Evolutionary conservation across 805 yeast genomes (phyloP), one percentile per base, ranked within the genome.

Genomic region (Millerago galiae): DNA sequence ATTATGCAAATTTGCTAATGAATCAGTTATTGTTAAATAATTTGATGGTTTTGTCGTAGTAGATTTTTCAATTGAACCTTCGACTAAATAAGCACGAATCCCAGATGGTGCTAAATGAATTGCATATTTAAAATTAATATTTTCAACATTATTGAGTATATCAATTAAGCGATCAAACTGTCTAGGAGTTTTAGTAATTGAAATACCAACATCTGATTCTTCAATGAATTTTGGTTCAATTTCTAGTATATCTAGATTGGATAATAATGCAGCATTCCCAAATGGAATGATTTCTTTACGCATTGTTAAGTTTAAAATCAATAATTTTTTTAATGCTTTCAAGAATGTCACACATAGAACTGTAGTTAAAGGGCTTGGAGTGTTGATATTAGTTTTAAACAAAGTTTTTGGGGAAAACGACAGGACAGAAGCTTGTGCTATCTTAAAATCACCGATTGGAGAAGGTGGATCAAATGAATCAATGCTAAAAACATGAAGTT

Each of bases 31-130:
- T 8, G 58, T 55, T 11, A 58, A 60, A 4, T 63, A 60, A 49
- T 74, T 72, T 10, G 60, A 51, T 0, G 81, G 79, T 6, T 71
- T 65, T 10, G 60, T 56, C 2, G 63, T 61, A 1, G 64, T 51
- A 12, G 73, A 67, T 10, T 61, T 65, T 8, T 52, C 49, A 8
- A 67, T 47, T 13, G 66, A 59, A 8, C 54, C 50, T 3, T 65
- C 62, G 0, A 69, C 65, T 5, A 72, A 54, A 28, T 67, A 66
- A 31, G 72, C 72, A 37, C 80, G 61, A 11, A 75, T 75, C 2
- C 79, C 81, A 9, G 79, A 72, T 1, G 83, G 83, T 14, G 74
- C 74, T 26, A 77, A 46, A 47, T 76, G 75, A 2, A 75, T 47
- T 1, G 73, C 75, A 52, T 62, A 62, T 8, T 56, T 56, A 16